phyloP scores from a whole-genome alignment of 495 filamentous ascomycete species.

The Talaromyces adpressus region DNA sequence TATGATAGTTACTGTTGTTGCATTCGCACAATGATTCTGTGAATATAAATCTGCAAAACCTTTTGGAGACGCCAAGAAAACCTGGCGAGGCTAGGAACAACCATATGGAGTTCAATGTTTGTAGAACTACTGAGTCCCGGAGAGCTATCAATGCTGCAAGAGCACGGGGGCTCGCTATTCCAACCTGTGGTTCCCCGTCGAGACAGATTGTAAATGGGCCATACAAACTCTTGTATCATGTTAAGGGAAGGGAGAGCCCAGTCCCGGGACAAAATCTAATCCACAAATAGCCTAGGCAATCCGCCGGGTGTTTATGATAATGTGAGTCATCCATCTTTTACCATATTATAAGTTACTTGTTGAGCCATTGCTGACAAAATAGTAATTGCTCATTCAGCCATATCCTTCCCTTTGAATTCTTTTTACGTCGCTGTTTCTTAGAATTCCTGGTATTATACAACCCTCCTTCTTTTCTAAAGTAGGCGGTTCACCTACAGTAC shows the following conservation, averaged over 20 bases:
- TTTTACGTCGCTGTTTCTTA: conserved; percentile 56
- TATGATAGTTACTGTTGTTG: too few species aligned
- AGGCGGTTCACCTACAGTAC: conserved; percentile 42
- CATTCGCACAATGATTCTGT: too few species aligned
- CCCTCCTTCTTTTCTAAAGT: conserved; percentile 52
- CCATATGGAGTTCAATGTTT: too few species aligned
- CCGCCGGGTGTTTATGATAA: conserved; percentile 38
- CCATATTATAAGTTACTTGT: background rate
- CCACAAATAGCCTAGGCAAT: background rate
- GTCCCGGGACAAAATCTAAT: conserved; percentile 13
- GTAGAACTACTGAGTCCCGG: too few species aligned
- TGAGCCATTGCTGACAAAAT: conserved; percentile 5
- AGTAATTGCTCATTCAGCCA: conserved; percentile 58
- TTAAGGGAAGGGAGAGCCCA: conserved; percentile 15
- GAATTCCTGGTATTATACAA: conserved; percentile 54
- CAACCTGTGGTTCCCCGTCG: too few species aligned
- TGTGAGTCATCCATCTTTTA: conserved; percentile 18
- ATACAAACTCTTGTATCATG: too few species aligned
- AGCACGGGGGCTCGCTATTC: too few species aligned
- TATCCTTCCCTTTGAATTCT: conserved; percentile 56
- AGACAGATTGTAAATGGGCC: too few species aligned
- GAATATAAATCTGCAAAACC: too few species aligned
- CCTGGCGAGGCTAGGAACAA: too few species aligned
- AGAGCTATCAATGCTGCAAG: too few species aligned
- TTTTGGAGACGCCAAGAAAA: too few species aligned